A percentile compares a stretch with the other conserved stretches of the same genome.
Conservation (phyloP, 140 eudicot genomes). For the Erigeron philadelphicus region DNA sequence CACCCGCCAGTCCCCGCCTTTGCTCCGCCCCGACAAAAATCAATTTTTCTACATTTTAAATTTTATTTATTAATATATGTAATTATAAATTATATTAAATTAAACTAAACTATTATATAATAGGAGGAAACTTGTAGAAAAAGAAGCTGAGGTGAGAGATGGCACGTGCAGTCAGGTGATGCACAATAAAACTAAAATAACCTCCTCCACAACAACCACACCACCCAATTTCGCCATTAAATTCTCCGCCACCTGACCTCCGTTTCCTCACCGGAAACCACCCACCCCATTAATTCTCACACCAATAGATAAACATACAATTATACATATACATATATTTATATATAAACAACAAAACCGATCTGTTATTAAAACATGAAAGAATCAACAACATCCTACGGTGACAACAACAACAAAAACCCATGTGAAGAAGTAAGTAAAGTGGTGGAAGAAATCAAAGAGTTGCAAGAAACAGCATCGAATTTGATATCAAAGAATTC, state of each 20-base stretch:
- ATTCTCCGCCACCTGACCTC: slow-evolving; percentile 23
- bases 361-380: slow-evolving; percentile 44
- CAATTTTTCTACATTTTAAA: no score
- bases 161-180: neutral
- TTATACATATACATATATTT: neutral
- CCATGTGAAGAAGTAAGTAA: slow-evolving; percentile 49
- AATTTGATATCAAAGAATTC: slow-evolving; percentile 55
- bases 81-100: no score
- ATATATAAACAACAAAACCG: slow-evolving; percentile 1
- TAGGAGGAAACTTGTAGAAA: no score
- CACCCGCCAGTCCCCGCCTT: no score
- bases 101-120: no score
- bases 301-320: slow-evolving; percentile 8
- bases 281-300: neutral
- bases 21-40: no score
- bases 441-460: slow-evolving; percentile 68
- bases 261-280: slow-evolving; percentile 24
- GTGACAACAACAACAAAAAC: slow-evolving; percentile 23
- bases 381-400: slow-evolving; percentile 36
- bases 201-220: no score
- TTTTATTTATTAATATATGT: no score
- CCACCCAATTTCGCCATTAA: neutral
- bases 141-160: no score
- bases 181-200: no score
- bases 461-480: slow-evolving; percentile 82